Percentiles rank a stretch among this genome's conserved stretches.
Evolutionary conservation across 306 rosid genomes (phyloP).

Genomic region (Quercus suber): DNA sequence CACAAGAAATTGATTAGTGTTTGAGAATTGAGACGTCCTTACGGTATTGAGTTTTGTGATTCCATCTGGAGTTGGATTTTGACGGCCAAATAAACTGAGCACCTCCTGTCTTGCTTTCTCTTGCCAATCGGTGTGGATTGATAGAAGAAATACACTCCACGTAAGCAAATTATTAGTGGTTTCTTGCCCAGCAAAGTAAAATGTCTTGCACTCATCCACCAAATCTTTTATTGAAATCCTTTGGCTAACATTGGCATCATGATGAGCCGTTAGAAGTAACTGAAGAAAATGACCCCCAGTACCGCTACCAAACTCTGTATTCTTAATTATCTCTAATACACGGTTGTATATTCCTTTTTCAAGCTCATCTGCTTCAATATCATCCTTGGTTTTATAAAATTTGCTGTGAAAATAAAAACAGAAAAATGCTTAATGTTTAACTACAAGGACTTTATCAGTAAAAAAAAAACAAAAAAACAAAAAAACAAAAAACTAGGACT

Average conservation of each 20-base stretch:
- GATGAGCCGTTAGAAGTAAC: conserved; percentile 25
- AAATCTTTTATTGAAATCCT: conserved; percentile 22
- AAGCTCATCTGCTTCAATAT: conserved; percentile 12
- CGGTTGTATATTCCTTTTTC: conserved; percentile 4
- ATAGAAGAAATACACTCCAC: conserved; percentile 29
- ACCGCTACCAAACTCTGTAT: neutral
- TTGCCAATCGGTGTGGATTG: conserved; percentile 36
- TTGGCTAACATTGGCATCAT: conserved; percentile 9
- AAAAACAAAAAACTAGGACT: too few relatives aligned
- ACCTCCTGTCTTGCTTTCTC: conserved; percentile 28
- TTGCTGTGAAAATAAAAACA: conserved; percentile 9
- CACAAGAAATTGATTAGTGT: neutral
- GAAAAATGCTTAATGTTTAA: neutral
- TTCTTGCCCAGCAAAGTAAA: conserved; percentile 32
- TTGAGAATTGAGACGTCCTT: neutral
- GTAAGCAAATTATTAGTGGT: conserved; percentile 25
- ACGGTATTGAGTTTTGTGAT: conserved; percentile 20
- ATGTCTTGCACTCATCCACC: conserved; percentile 35
- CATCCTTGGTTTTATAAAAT: conserved; percentile 19
- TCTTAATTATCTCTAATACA: conserved; percentile 9
- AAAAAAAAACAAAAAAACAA: too few relatives aligned
- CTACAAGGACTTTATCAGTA: too few relatives aligned
- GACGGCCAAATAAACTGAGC: too few relatives aligned
- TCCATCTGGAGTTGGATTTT: neutral
- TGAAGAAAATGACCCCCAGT: conserved; percentile 32